A percentile compares a stretch with the other conserved stretches of the same genome.
Evolutionary conservation across 192 early-diverging fungal genomes (phyloP).

Genomic region (Phycomyces blakesleeanus): DNA sequence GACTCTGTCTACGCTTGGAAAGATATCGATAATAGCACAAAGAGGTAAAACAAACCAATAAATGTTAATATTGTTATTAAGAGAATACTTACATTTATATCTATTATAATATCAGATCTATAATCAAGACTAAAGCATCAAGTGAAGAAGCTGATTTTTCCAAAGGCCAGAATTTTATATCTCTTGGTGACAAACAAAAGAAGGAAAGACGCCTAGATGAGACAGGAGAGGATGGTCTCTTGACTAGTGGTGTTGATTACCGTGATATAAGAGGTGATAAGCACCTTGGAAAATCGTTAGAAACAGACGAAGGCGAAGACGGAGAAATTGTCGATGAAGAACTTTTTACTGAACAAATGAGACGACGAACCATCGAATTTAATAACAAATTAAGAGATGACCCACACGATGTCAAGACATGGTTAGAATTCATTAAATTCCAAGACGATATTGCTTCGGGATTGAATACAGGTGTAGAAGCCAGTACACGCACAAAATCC

Average conservation of each 20-base stretch:
- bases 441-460: constrained; percentile 39
- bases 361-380: constrained; percentile 34
- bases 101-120: neutral
- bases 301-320: constrained; percentile 27
- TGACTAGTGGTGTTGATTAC: constrained; percentile 35
- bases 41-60: constrained; percentile 18
- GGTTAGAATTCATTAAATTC: constrained; percentile 52
- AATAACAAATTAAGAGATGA: constrained; percentile 32
- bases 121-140: neutral
- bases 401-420: constrained; percentile 40
- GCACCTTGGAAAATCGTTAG: constrained; percentile 27
- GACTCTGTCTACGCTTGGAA: constrained; percentile 22
- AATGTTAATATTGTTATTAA: constrained; percentile 15
- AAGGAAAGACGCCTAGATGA: neutral
- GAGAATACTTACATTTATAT: neutral
- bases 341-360: constrained; percentile 35
- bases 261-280: constrained; percentile 44
- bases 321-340: constrained; percentile 32
- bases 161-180: neutral
- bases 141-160: neutral
- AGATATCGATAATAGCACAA: constrained; percentile 23
- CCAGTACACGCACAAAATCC: constrained; percentile 9
- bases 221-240: neutral
- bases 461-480: constrained; percentile 18
- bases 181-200: neutral